Evolutionary conservation across 306 rosid genomes (phyloP), one percentile per base, ranked within the genome.

Genomic region (Quercus mongolica): DNA sequence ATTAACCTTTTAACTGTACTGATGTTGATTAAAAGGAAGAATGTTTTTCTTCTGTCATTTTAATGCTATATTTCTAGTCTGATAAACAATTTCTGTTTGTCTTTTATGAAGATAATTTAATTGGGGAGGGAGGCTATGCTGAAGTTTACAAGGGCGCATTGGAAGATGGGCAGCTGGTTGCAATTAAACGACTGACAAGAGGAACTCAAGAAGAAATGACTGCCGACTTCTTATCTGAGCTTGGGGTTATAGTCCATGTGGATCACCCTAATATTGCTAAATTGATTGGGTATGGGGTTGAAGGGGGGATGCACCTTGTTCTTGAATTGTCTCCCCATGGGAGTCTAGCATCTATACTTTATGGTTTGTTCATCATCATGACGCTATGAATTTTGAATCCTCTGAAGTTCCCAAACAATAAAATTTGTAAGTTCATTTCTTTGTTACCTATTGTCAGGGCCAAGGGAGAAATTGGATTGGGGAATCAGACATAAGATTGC

Each of bases 51-150:
- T 21, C 6, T 33, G 71, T 69, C 10, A 35, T 59, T 67, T 49
- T 20, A 65, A 64, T 55, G 18, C 76, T 56, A 26, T 55, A 31
- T 74, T 73, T 5, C 56, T 78, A 56, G 77, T 76, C 86, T 90
- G 78, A 79, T 76, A 77, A 68, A 69, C 38, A 74, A 52, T 28
- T 52, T 31, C 2, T 81, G 20, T 80, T 38, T 78, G 30, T 55
- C 78, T 31, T 38, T 76, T 73, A n/a, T 84, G 64, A 79, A 94
- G 99, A 85, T 55, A 88, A 85, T 59, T 78, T 96, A 89, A 90
- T 96, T 78, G 99, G 99, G n/a, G 94, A 93, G 88, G 98, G 99
- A 85, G 99, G 99, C 67, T 96, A 93, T 86, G 98, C 99, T 58
- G 92, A 93, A 81, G 99, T 96, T 71, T 96, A 89, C 87, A 88